Percentiles rank a stretch among this genome's conserved stretches.
Evolutionary conservation across 345 rosid species (phyloP).

Genomic region (Capsella bursapastoris): DNA sequence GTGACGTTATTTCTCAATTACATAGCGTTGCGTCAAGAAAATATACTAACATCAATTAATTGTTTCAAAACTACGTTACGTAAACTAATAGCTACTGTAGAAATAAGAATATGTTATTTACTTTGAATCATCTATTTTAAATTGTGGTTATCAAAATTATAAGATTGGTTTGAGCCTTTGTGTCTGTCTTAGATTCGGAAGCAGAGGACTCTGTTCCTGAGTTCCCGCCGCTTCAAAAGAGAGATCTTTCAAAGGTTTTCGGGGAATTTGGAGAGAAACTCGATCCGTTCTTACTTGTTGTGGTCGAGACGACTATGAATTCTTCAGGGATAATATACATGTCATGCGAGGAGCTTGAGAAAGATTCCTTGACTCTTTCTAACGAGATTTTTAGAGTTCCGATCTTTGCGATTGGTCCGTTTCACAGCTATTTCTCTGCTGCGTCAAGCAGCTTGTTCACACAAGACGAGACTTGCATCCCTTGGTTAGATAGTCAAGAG

Average conservation of each 20-base stretch:
- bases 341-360: constrained; percentile 70
- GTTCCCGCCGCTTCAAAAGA: constrained; percentile 39
- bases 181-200: constrained; percentile 32
- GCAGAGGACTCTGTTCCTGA: constrained; percentile 41
- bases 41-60: too few species aligned
- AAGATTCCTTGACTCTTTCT: constrained; percentile 50
- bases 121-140: not conserved
- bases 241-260: constrained; percentile 28
- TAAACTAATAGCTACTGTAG: too few species aligned
- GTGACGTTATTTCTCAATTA: not conserved
- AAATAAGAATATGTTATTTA: not conserved
- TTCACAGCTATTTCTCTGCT: constrained; percentile 36
- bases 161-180: not conserved
- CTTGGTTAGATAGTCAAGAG: constrained; percentile 59
- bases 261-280: constrained; percentile 25
- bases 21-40: not conserved
- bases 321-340: constrained; percentile 61
- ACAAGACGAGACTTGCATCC: constrained; percentile 48
- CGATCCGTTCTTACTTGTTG: not conserved
- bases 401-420: constrained; percentile 63
- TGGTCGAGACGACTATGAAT: constrained; percentile 28
- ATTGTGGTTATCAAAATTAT: not conserved
- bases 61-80: too few species aligned
- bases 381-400: constrained; percentile 49
- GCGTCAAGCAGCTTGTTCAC: constrained; percentile 45